phyloP scores from a whole-genome alignment of 148 eudicot genomes.

The Camellia lanceoleosa region DNA sequence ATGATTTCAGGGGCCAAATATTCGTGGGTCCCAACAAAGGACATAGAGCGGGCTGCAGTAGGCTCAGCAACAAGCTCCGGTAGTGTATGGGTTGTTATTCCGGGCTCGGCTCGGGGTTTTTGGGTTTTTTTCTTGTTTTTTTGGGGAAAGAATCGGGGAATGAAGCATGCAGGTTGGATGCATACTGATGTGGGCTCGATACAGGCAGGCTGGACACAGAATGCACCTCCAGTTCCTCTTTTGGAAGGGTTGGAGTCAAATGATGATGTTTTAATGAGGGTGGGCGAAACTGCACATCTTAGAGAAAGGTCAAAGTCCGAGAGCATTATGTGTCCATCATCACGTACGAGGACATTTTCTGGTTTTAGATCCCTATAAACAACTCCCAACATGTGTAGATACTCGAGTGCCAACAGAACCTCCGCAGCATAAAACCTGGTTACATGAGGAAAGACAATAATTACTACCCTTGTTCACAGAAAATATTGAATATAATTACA shows the following conservation, averaged over 20 bases:
- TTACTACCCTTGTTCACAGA: background rate
- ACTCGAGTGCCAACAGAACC: conserved; percentile 77
- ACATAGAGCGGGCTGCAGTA: conserved; percentile 80
- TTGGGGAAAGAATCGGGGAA: conserved; percentile 57
- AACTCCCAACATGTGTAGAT: conserved; percentile 89
- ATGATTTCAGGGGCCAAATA: conserved; percentile 83
- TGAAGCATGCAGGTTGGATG: conserved; percentile 75
- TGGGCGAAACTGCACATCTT: conserved; percentile 68
- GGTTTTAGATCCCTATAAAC: conserved; percentile 83
- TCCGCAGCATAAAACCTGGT: conserved; percentile 88
- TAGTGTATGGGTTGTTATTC: conserved; percentile 24
- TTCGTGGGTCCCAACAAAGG: conserved; percentile 84
- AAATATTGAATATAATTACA: background rate
- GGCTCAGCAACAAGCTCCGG: conserved; percentile 82
- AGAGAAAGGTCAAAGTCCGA: conserved; percentile 85
- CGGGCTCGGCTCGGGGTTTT: conserved; percentile 37
- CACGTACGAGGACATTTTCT: conserved; percentile 80
- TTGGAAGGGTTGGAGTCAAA: conserved; percentile 41
- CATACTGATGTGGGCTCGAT: conserved; percentile 64
- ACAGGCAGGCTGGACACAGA: conserved; percentile 74
- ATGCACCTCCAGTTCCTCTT: conserved; percentile 31
- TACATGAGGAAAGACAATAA: conserved; percentile 5
- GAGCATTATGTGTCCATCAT: conserved; percentile 90
- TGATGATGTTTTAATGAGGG: conserved; percentile 45
- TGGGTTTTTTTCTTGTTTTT: conserved; percentile 57